These are phyloP conservation scores for Plasmodium adleri DNA, from an alignment of 169 alveolate genomes.

Conservation along the genomic window DNA sequence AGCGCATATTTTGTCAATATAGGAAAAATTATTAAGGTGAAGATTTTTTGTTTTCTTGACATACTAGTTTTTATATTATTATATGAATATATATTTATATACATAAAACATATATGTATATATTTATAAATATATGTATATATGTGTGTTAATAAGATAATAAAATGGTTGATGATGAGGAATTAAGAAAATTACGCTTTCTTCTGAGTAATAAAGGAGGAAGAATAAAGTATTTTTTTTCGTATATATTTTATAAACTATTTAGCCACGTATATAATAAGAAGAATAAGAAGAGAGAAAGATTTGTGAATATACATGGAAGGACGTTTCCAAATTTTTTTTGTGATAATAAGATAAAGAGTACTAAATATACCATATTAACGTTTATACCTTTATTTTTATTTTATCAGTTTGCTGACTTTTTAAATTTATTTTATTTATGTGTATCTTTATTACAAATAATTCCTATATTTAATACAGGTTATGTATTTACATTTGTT, in stretches of 20 bases:
- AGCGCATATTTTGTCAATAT: no score
- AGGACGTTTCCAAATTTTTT: slow-evolving; percentile 85
- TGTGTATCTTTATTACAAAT: slow-evolving; percentile 94
- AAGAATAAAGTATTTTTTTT: slow-evolving; percentile 52
- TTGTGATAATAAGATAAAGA: slow-evolving; percentile 89
- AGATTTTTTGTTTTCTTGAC: not conserved
- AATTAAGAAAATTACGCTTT: slow-evolving; percentile 46
- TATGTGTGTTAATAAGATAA: not conserved
- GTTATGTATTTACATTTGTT: slow-evolving; percentile 95
- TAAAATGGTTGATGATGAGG: slow-evolving; percentile 71
- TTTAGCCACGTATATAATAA: slow-evolving; percentile 78
- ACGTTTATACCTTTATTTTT: slow-evolving; percentile 94
- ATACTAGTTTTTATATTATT: not conserved
- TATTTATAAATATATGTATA: not conserved
- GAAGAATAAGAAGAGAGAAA: slow-evolving; percentile 78
- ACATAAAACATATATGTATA: not conserved
- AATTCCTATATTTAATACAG: slow-evolving; percentile 93
- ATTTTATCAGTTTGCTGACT: slow-evolving; percentile 93
- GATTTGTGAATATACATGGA: slow-evolving; percentile 83
- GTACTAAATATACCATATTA: slow-evolving; percentile 91
- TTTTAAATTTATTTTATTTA: slow-evolving; percentile 95
- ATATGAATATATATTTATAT: not conserved
- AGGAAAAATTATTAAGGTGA: no score
- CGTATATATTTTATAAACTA: slow-evolving; percentile 36
- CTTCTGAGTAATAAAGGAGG: slow-evolving; percentile 48